Percentiles rank a stretch among this genome's conserved stretches.
phyloP scores from a whole-genome alignment of 345 rosid species.

The Arabidopsis suecica region DNA sequence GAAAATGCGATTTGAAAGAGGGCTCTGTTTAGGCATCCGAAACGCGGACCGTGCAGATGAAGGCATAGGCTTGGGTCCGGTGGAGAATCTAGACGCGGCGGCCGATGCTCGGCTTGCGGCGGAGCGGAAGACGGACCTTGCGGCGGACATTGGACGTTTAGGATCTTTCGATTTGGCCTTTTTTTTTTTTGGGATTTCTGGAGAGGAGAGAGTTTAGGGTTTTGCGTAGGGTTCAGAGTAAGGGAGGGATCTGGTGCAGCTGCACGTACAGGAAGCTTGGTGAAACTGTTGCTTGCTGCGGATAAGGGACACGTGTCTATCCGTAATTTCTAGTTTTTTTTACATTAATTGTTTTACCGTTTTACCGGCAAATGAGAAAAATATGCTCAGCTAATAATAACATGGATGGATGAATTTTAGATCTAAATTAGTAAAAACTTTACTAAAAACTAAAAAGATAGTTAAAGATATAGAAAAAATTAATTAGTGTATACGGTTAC shows the following conservation, averaged over 20 bases:
- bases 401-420: too few species aligned
- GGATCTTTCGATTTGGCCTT: neutral
- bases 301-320: slow-evolving; percentile 9
- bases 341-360: too few species aligned
- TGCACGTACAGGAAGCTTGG: slow-evolving; percentile 6
- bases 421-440: too few species aligned
- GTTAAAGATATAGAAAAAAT: too few species aligned
- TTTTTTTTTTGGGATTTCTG: neutral
- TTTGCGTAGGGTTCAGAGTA: slow-evolving; percentile 26
- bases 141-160: slow-evolving; percentile 64
- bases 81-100: slow-evolving; percentile 46
- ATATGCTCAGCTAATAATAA: too few species aligned
- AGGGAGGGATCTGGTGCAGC: slow-evolving; percentile 30
- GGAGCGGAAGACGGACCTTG: slow-evolving; percentile 71
- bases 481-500: too few species aligned
- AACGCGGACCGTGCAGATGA: slow-evolving; percentile 57
- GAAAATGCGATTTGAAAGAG: slow-evolving; percentile 62
- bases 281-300: neutral
- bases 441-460: too few species aligned
- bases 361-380: too few species aligned
- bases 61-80: slow-evolving; percentile 51
- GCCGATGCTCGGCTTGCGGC: slow-evolving; percentile 52
- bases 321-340: too few species aligned
- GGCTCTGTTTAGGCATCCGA: slow-evolving; percentile 58
- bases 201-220: slow-evolving; percentile 28